Conservation (phyloP, 139 green algal genomes). For the Mesotaenium endlicherianum region DNA sequence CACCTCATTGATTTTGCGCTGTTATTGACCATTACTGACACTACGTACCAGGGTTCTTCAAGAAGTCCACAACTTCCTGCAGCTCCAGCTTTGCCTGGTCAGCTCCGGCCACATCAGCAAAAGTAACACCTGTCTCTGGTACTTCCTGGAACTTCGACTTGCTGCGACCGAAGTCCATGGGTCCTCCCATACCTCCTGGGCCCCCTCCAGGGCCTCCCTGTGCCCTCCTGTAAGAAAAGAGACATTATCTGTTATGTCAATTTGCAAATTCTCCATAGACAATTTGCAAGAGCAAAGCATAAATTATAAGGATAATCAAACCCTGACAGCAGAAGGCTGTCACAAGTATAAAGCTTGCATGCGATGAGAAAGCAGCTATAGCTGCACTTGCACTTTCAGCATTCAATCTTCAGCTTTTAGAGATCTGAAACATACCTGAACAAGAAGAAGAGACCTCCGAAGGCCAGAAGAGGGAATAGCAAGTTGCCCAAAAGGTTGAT, state of each 20-base stretch:
- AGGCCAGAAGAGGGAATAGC: conserved; percentile 96
- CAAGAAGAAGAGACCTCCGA: conserved; percentile 97
- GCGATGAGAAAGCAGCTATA: not conserved
- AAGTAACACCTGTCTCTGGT: conserved; percentile 93
- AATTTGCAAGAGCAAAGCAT: too few species aligned
- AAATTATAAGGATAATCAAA: too few species aligned
- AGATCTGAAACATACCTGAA: conserved; percentile 66
- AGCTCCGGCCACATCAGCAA: conserved; percentile 94
- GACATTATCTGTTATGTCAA: not conserved
- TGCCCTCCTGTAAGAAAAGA: conserved; percentile 26
- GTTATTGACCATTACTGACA: not conserved
- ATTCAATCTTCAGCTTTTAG: not conserved
- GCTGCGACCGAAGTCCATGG: conserved; percentile 97
- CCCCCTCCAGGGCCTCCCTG: conserved; percentile 50
- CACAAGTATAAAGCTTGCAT: too few species aligned
- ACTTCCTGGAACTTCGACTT: conserved; percentile 99
- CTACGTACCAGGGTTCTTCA: conserved; percentile 95
- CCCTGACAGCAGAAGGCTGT: too few species aligned
- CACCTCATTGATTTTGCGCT: not conserved
- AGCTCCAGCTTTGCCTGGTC: conserved; percentile 98
- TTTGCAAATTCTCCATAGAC: too few species aligned
- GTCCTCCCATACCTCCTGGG: conserved; percentile 70
- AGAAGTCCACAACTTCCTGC: conserved; percentile 95
- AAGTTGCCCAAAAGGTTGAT: conserved; percentile 96
- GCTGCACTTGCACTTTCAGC: not conserved